Percentiles rank a stretch among this genome's conserved stretches.
Evolutionary conservation across 257 asterid genomes (phyloP).

Genomic region (Jasminum sambac): DNA sequence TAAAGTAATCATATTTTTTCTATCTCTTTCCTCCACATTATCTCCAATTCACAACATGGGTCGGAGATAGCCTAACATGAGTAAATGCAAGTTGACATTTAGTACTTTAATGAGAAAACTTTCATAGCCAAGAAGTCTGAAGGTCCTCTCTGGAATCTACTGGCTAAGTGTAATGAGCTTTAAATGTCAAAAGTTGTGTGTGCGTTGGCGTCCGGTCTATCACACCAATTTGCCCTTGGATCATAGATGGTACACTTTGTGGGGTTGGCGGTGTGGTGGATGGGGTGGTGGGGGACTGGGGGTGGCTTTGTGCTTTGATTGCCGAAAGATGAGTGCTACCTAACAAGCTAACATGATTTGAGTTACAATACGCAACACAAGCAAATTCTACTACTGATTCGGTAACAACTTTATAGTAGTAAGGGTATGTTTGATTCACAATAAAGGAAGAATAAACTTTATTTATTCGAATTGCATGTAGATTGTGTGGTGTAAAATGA

Average conservation of each 20-base stretch:
- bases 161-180: conserved; percentile 22
- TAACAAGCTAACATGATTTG: not conserved
- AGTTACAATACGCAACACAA: no score
- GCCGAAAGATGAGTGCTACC: conserved; percentile 13
- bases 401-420: no score
- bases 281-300: not conserved
- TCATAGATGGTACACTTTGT: not conserved
- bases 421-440: no score
- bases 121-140: conserved; percentile 30
- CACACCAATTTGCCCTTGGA: conserved; percentile 17
- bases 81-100: conserved; percentile 19
- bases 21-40: no score
- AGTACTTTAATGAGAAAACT: conserved; percentile 19
- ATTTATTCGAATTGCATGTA: no score
- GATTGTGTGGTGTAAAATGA: no score
- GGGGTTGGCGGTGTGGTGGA: conserved; percentile 16
- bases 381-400: no score
- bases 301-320: not conserved
- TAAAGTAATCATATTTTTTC: no score
- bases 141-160: conserved; percentile 17
- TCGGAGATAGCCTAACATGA: no score
- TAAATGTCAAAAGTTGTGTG: conserved; percentile 38
- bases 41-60: no score
- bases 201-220: conserved; percentile 7
- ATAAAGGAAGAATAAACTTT: no score